Evolutionary conservation across 2,329 filamentous ascomycete genomes (phyloP).

Genomic region (Apiospora pterosperma): DNA sequence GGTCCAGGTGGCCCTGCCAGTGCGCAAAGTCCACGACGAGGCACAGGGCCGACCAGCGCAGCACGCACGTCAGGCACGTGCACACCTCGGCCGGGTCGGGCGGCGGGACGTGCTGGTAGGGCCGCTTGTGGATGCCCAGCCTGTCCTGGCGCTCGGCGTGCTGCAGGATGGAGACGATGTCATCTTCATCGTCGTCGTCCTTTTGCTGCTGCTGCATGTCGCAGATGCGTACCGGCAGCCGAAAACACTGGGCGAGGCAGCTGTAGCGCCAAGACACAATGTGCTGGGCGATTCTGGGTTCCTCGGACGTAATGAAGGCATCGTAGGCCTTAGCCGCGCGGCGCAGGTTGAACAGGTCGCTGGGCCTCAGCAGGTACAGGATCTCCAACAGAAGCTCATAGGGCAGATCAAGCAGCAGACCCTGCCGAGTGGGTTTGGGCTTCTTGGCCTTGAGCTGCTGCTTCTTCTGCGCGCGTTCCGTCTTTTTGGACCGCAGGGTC

Average conservation of each 20-base stretch:
- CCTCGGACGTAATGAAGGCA: constrained; percentile 41
- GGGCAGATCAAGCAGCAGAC: constrained; percentile 43
- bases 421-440: constrained; percentile 20
- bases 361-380: constrained; percentile 42
- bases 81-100: constrained; percentile 47
- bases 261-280: constrained; percentile 46
- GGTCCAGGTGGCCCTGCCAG: constrained; percentile 51
- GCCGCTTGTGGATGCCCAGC: constrained; percentile 43
- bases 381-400: constrained; percentile 49
- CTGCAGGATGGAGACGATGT: constrained; percentile 32
- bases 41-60: constrained; percentile 54
- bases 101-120: constrained; percentile 48
- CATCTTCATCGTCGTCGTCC: background rate
- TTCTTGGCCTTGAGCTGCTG: constrained; percentile 36
- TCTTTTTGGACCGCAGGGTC: constrained; percentile 48
- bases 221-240: constrained; percentile 42
- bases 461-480: constrained; percentile 42
- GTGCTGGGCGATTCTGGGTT: constrained; percentile 36
- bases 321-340: constrained; percentile 38
- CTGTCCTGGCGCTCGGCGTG: constrained; percentile 38
- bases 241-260: constrained; percentile 48
- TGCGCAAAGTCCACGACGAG: constrained; percentile 53
- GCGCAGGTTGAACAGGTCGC: constrained; percentile 45
- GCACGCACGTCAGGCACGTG: constrained; percentile 53
- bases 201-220: constrained; percentile 16